These are phyloP conservation scores for Apiospora marii DNA, from an alignment of 2,329 filamentous ascomycete genomes.

Conservation along the genomic window DNA sequence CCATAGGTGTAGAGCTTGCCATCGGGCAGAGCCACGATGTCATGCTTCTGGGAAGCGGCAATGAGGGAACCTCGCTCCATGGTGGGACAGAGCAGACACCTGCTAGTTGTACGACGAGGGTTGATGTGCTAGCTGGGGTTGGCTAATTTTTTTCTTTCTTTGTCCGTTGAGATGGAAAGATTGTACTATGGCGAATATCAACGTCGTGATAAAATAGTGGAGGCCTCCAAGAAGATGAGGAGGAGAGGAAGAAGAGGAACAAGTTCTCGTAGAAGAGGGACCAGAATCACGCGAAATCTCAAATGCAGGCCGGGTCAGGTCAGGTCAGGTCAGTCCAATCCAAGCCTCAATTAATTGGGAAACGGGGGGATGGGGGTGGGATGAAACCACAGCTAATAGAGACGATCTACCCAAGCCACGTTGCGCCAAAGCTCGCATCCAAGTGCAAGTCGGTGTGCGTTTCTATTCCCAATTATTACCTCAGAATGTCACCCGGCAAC, in stretches of 20 bases:
- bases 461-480: constrained; percentile 19
- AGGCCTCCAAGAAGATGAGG: background rate
- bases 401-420: constrained; percentile 21
- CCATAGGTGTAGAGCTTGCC: constrained; percentile 69
- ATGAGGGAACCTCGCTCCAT: constrained; percentile 65
- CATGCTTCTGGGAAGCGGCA: constrained; percentile 68
- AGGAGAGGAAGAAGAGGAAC: constrained; percentile 1
- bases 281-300: constrained; percentile 13
- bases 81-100: constrained; percentile 28
- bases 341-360: constrained; percentile 12
- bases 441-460: constrained; percentile 21
- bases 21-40: constrained; percentile 57
- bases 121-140: constrained; percentile 8
- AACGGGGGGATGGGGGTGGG: background rate
- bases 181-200: constrained; percentile 5
- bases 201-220: constrained; percentile 4
- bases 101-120: background rate
- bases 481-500: constrained; percentile 15
- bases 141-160: background rate
- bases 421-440: constrained; percentile 11
- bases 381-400: constrained; percentile 13
- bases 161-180: background rate
- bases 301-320: constrained; percentile 12
- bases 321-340: background rate
- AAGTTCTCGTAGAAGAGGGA: constrained; percentile 15